Evolutionary conservation across 2,329 filamentous ascomycete species (phyloP).

Genomic region (Colletotrichum incanum): DNA sequence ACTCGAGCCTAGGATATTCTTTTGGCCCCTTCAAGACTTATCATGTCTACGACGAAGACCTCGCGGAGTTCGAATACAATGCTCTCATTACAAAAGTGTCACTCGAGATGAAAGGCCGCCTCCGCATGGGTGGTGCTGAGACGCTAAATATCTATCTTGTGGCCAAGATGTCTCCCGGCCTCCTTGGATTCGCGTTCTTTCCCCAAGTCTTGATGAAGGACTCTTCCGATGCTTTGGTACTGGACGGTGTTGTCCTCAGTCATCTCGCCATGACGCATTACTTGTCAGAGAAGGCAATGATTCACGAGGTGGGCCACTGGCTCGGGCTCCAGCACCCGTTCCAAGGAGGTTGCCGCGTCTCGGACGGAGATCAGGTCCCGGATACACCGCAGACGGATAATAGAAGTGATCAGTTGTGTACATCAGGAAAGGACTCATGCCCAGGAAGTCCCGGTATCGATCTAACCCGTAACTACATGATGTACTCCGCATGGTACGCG

Average conservation of each 20-base stretch:
- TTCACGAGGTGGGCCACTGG: conserved; percentile 21
- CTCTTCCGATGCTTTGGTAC: neutral
- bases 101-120: neutral
- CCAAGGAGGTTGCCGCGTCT: neutral
- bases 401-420: neutral
- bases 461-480: conserved; percentile 15
- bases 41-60: neutral
- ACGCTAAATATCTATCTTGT: conserved; percentile 20
- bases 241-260: conserved; percentile 7
- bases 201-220: neutral
- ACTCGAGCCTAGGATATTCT: neutral
- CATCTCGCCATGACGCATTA: neutral
- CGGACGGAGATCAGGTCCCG: neutral
- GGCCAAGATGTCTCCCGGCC: neutral
- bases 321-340: conserved; percentile 15
- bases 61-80: neutral
- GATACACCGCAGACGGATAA: conserved; percentile 1
- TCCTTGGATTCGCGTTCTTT: conserved; percentile 3
- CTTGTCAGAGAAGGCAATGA: neutral
- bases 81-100: neutral
- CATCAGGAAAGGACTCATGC: conserved; percentile 1
- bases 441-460: neutral
- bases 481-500: conserved; percentile 1
- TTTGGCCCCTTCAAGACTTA: conserved; percentile 7
- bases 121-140: conserved; percentile 7